A percentile compares a stretch with the other conserved stretches of the same genome.
phyloP scores from a whole-genome alignment of 768 basidiomycete genomes.

The Xerocomellus amylosporus region DNA sequence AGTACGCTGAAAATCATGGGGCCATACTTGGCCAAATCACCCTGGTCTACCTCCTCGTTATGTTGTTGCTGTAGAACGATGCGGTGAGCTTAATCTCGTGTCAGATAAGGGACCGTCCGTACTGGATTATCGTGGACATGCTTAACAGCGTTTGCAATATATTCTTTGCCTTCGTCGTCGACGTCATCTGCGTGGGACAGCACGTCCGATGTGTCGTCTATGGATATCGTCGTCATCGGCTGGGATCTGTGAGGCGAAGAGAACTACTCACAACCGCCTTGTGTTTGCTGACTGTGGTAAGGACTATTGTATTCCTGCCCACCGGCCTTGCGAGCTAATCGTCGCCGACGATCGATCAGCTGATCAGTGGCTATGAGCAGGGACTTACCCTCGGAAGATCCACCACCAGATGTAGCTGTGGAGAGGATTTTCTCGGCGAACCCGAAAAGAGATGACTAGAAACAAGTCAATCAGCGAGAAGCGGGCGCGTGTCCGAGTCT shows the following conservation, averaged over 20 bases:
- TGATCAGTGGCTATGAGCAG: not conserved
- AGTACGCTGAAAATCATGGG: slow-evolving; percentile 21
- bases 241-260: slow-evolving; percentile 7
- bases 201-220: slow-evolving; percentile 67
- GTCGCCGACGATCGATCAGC: slow-evolving; percentile 9
- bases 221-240: not conserved
- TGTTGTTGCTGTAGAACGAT: slow-evolving; percentile 14
- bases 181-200: slow-evolving; percentile 44
- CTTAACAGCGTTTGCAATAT: slow-evolving; percentile 16
- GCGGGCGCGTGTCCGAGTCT: too few relatives aligned
- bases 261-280: slow-evolving; percentile 24
- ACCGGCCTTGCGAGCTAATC: slow-evolving; percentile 53
- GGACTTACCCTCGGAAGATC: slow-evolving; percentile 7
- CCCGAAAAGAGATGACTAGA: slow-evolving; percentile 63
- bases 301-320: slow-evolving; percentile 63
- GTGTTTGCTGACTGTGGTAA: slow-evolving; percentile 37
- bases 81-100: not conserved
- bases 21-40: slow-evolving; percentile 17
- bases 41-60: slow-evolving; percentile 9
- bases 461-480: not conserved
- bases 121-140: slow-evolving; percentile 26
- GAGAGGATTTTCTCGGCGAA: slow-evolving; percentile 67
- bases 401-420: slow-evolving; percentile 37
- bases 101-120: not conserved
- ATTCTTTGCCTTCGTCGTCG: slow-evolving; percentile 6